Evolutionary conservation across 2,329 filamentous ascomycete species (phyloP), one percentile per base, ranked within the genome.

Genomic region (Scedosporium aurantiacum): DNA sequence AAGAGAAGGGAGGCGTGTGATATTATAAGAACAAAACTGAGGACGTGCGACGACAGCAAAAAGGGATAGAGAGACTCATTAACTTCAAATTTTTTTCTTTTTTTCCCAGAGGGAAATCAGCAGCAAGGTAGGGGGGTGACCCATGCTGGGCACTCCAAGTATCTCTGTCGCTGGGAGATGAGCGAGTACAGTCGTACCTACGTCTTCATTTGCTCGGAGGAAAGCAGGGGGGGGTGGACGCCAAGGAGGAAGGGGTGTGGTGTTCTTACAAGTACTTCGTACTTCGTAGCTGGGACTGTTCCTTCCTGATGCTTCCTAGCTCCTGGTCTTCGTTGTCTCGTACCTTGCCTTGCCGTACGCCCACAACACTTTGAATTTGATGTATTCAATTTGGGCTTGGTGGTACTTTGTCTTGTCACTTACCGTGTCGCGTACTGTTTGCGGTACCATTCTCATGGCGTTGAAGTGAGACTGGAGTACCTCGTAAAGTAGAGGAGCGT

Each of bases 1-100:
- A 61, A 62, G 61, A 64, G 62, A 63, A 62, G 61, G 60, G 68
- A 66, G 63, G 64, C 60, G 57, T 57, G 60, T 65, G 65, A 63
- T 65, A 68, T 69, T 67, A 68, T 58, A 60, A 63, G 55, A 52
- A 60, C 43, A 37, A 58, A 62, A 21, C 18, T 50, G 58, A 27
- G 59, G 63, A 54, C 40, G 16, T 50, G 28, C 58, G 18, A 54
- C 45, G 63, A 61, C 58, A 58, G 57, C 60, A 63, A 47, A 63
- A 55, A 61, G 45, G 58, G 58, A 45, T 58, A 60, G 28, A 27
- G 28, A 27, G 50, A 27, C 50, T 54, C 21, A 54, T 54, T 27
- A 54, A 21, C 16, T n/a, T n/a, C 43, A 47, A 47, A 54, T 23
- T 23, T 23, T 54, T 54, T 54, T 54, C 45, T 8, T 23, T 23